Base-by-base conservation (phyloP, 345 rosid species). In the Lepidium africanum region DNA sequence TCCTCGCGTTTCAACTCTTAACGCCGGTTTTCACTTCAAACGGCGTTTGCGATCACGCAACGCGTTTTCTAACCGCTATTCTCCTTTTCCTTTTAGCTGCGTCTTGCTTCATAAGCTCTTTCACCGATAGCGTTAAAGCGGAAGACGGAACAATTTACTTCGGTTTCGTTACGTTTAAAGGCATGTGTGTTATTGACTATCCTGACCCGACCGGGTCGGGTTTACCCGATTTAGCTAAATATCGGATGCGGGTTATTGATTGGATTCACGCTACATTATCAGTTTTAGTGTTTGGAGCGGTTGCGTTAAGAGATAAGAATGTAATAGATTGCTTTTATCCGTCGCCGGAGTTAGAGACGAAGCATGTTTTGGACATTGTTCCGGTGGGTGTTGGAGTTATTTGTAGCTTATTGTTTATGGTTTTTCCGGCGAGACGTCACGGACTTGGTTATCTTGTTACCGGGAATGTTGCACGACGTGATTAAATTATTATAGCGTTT, bases 361-460 rank as follows among this genome's bases (percentile, higher is more conserved):
- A 83, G 68, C 86, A 88, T 77, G 86, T 88, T 54, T 35, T 90
- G 80, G 75, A 78, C 63, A 86, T 86, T 21, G 79, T 73, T 43
- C 98, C 98, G 3, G 64, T 86, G 19, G 97, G 90, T 5, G 57
- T 85, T 32, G 98, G 98, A n/a, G 65, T 93, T 7, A 68, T 90
- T 46, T 81, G 92, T 66, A 79, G 92, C 75, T 64, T 88, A 60
- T 43, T 93, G 72, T 93, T 93, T 39, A 67, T 81, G 71, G 78
- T 85, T 52, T 93, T 93, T 35, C 97, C 98, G 5, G 76, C 96
- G 2, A 84, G 82, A 49, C 81, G 98, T 72, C 96, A 85, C 58
- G 97, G 98, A 5, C 82, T 88, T 70, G 98, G 98, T n/a, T 92
- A 84, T 65, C 91, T 96, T 4, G 43, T 88, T 10, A 80, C 90